Evolutionary conservation across 805 yeast genomes (phyloP).

Genomic region (Starmerella tilneyi): DNA sequence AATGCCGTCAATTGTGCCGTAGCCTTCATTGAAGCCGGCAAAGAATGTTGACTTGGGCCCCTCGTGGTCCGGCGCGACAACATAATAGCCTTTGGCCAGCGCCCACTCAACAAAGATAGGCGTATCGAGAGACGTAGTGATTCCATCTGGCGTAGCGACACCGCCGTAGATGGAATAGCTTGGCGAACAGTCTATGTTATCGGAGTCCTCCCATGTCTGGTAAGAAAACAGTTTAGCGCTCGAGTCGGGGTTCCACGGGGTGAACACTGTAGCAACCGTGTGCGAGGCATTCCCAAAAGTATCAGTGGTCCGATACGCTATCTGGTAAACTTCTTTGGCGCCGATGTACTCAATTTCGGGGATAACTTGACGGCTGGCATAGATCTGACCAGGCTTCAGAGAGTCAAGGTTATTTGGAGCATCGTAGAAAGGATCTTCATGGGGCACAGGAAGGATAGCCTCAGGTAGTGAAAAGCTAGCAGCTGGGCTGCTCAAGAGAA

Average conservation of each 20-base stretch:
- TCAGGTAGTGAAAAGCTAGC: background rate
- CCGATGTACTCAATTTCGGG: background rate
- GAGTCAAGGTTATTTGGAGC: conserved; percentile 9
- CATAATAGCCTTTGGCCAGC: conserved; percentile 17
- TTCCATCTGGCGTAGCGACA: conserved; percentile 10
- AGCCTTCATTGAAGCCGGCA: conserved; percentile 27
- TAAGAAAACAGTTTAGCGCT: conserved; percentile 22
- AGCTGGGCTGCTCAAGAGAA: background rate
- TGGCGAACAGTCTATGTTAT: conserved; percentile 25
- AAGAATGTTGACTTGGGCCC: conserved; percentile 27
- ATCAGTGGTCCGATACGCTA: conserved; percentile 16
- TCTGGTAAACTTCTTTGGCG: conserved; percentile 14
- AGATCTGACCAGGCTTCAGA: conserved; percentile 14
- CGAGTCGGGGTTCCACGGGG: conserved; percentile 12
- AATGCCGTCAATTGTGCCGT: conserved; percentile 27
- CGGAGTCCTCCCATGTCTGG: conserved; percentile 26
- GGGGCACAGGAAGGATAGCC: conserved; percentile 6
- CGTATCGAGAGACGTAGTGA: conserved; percentile 5
- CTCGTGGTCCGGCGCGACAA: conserved; percentile 27
- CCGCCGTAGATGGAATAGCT: conserved; percentile 22
- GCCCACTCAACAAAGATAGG: conserved; percentile 13
- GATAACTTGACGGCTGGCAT: conserved; percentile 4
- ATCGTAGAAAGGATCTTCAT: conserved; percentile 18
- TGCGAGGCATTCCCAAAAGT: conserved; percentile 14
- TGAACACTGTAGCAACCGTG: conserved; percentile 21